Base-by-base conservation (phyloP, 352 stramenopile genomes). In the Pythium graminicola region DNA sequence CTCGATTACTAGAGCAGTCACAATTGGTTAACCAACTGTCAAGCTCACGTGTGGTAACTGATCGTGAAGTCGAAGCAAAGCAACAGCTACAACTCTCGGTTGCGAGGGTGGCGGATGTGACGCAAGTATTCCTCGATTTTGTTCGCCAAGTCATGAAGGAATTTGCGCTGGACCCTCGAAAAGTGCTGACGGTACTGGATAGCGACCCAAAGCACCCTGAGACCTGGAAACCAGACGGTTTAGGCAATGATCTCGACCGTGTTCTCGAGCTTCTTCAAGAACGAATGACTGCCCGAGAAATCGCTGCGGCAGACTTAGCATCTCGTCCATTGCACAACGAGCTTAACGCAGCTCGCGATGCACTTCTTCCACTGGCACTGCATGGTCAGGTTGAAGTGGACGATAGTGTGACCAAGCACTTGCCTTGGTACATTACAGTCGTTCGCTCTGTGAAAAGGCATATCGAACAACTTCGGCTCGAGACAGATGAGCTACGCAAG, bases 361-460 rank as follows among this genome's bases (percentile, higher is more conserved):
- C 67, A 4, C 43, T 86, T 2, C 35, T 68, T 16, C 19, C 47
- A 2, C 38, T 49, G 64, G 17, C 69, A 51, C 53, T 54, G 23
- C 40, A 60, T 8, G 29, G 24, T 14, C 38, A 14, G 24, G 33
- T 49, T 39, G 45, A 52, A 10, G 35, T 31, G 31, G 50, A 66
- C 6, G 63, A 67, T 28, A 62, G 60, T 7, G 60, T 81, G 22
- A 60, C 69, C 19, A 59, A 56, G 4, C 70, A 84, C 55, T 52
- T 86, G n/a, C 73, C 76, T 1, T 87, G 76, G 79, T 87, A 85
- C 46, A 50, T 77, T 2, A 49, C 41, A n/a, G 60, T 62, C 0
- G 63, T 62, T 35, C 57, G 57, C 29, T 63, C 63, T 0, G 50
- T 83, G 19, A 74, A 73, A 27, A 59, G 59, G 8, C 47, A 62